A percentile compares a stretch with the other conserved stretches of the same genome.
Conservation (phyloP, 139 green algal species). For the Coelastrella sp. region DNA sequence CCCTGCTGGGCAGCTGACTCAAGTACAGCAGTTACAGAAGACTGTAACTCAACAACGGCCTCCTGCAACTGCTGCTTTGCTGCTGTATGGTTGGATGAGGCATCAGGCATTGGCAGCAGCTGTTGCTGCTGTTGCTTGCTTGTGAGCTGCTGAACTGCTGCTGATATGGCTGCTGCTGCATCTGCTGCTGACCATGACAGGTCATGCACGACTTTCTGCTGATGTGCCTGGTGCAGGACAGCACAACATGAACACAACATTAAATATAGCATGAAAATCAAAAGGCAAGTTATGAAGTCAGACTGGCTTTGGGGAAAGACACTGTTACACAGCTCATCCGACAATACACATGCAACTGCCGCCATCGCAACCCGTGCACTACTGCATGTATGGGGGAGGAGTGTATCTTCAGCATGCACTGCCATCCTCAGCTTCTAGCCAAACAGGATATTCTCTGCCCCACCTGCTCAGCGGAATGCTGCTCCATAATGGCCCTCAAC, state of each 20-base stretch:
- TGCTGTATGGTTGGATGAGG: neutral
- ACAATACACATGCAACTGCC: too few species aligned
- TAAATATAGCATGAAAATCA: neutral
- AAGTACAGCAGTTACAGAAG: neutral
- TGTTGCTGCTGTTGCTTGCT: neutral
- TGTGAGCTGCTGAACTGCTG: neutral
- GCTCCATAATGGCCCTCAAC: neutral
- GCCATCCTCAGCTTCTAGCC: neutral
- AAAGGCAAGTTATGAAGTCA: neutral
- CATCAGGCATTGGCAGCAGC: neutral
- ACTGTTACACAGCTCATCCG: too few species aligned
- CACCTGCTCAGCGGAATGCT: slow-evolving; percentile 13
- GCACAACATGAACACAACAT: neutral
- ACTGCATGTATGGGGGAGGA: neutral
- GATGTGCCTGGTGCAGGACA: neutral
- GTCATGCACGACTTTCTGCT: slow-evolving; percentile 8
- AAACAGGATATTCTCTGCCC: neutral
- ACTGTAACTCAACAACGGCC: neutral
- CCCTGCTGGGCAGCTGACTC: neutral
- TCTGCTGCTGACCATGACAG: neutral
- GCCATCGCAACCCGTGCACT: too few species aligned
- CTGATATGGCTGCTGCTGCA: slow-evolving; percentile 3
- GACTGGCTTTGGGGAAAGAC: too few species aligned
- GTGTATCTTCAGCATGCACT: neutral
- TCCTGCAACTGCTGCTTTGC: slow-evolving; percentile 38